Evolutionary conservation across 768 basidiomycete genomes (phyloP).

Genomic region (Mycena leptocephala): DNA sequence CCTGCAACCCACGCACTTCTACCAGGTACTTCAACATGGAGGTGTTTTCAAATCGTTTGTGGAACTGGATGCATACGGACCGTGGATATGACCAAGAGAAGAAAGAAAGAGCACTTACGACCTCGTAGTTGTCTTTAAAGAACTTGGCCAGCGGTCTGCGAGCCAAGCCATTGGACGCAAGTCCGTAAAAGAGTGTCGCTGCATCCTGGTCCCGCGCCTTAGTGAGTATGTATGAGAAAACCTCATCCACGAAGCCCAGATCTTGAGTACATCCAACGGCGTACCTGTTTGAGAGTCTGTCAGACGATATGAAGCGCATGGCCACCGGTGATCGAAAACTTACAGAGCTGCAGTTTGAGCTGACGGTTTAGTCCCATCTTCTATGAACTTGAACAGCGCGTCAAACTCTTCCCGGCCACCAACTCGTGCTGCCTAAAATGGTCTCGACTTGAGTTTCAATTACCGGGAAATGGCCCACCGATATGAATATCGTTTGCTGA

Average conservation of each 20-base stretch:
- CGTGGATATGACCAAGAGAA: neutral
- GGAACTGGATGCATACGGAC: slow-evolving; percentile 48
- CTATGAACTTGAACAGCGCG: slow-evolving; percentile 76
- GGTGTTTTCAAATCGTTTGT: slow-evolving; percentile 66
- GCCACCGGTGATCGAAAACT: slow-evolving; percentile 45
- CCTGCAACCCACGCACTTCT: neutral
- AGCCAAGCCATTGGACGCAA: slow-evolving; percentile 58
- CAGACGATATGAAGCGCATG: too few species aligned
- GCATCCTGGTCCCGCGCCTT: slow-evolving; percentile 58
- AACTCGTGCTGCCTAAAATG: slow-evolving; percentile 73
- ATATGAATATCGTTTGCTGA: slow-evolving; percentile 66
- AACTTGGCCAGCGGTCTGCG: slow-evolving; percentile 59
- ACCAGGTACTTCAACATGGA: slow-evolving; percentile 41
- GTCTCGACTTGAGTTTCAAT: neutral
- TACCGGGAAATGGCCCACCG: slow-evolving; percentile 54
- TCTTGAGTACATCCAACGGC: slow-evolving; percentile 56
- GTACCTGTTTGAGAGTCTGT: too few species aligned
- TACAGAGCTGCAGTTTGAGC: slow-evolving; percentile 68
- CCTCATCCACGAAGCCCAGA: slow-evolving; percentile 69
- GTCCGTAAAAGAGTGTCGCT: slow-evolving; percentile 57
- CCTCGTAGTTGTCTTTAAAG: slow-evolving; percentile 65
- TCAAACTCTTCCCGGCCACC: slow-evolving; percentile 86
- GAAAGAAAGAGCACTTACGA: slow-evolving; percentile 46
- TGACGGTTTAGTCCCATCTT: slow-evolving; percentile 80
- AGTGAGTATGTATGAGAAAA: slow-evolving; percentile 70